phyloP scores from a whole-genome alignment of 345 rosid genomes.

The Triadica sebifera region DNA sequence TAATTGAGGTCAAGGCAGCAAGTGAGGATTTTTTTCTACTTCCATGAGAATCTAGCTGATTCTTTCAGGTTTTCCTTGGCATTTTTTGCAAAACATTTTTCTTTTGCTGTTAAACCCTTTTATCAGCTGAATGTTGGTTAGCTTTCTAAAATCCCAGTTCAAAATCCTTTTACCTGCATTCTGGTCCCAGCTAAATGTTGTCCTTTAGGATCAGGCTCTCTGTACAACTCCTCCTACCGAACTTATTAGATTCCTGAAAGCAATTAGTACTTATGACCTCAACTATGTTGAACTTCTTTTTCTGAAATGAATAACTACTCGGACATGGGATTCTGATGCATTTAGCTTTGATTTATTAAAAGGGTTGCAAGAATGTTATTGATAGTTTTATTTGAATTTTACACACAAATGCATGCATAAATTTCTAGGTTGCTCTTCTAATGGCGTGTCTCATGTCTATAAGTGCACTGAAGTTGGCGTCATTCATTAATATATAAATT shows the following conservation, averaged over 20 bases:
- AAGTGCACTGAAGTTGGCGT: not conserved
- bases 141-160: slow-evolving; percentile 4
- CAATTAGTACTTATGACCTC: slow-evolving; percentile 8
- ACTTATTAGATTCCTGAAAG: slow-evolving; percentile 2
- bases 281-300: slow-evolving; percentile 5
- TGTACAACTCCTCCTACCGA: not conserved
- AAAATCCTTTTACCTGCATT: slow-evolving; percentile 10
- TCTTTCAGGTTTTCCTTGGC: slow-evolving; percentile 50
- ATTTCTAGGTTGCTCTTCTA: not conserved
- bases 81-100: slow-evolving; percentile 19
- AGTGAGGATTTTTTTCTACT: slow-evolving; percentile 45
- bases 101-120: slow-evolving; percentile 9
- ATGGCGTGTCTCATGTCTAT: not conserved
- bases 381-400: not conserved
- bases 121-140: slow-evolving; percentile 5
- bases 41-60: slow-evolving; percentile 51
- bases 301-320: slow-evolving; percentile 1
- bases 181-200: slow-evolving; percentile 2
- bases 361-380: not conserved
- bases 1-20: slow-evolving; percentile 47
- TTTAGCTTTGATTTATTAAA: not conserved
- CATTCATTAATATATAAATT: not conserved
- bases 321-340: not conserved
- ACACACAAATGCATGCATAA: not conserved
- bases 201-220: slow-evolving; percentile 1